A percentile compares a stretch with the other conserved stretches of the same genome.
Conservation (phyloP, 1,284 basidiomycete genomes). For the Cryptococcus wingfieldii region DNA sequence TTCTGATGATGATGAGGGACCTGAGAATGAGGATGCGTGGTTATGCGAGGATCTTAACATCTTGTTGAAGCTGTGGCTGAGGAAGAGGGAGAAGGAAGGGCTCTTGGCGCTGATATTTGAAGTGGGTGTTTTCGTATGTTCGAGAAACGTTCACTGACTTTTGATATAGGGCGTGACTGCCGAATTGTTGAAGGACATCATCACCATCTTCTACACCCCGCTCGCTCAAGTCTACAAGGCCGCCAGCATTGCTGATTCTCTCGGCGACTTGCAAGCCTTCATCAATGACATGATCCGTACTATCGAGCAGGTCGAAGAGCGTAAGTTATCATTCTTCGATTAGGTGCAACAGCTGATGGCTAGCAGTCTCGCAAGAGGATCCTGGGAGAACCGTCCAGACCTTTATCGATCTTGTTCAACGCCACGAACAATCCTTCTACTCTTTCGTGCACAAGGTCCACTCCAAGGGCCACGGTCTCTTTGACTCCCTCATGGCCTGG, state of each 20-base stretch:
- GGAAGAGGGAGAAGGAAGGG: constrained; percentile 84
- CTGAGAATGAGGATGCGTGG: constrained; percentile 89
- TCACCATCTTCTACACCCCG: constrained; percentile 97
- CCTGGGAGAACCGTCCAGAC: constrained; percentile 82
- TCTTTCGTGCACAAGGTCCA: constrained; percentile 98
- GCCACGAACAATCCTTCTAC: constrained; percentile 96
- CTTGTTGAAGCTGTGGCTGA: constrained; percentile 69
- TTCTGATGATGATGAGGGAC: constrained; percentile 89
- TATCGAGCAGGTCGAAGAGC: constrained; percentile 83
- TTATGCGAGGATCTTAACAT: constrained; percentile 83
- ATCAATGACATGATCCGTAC: constrained; percentile 93
- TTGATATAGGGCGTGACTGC: constrained; percentile 78
- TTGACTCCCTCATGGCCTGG: constrained; percentile 93
- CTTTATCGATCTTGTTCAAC: constrained; percentile 87
- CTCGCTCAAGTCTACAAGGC: constrained; percentile 98
- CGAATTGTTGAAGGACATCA: constrained; percentile 94
- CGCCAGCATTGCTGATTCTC: constrained; percentile 91
- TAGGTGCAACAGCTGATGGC: background rate
- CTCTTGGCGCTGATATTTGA: constrained; percentile 92
- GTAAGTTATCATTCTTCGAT: constrained; percentile 54
- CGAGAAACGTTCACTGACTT: background rate
- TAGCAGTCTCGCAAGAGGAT: constrained; percentile 72
- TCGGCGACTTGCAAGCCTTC: constrained; percentile 89
- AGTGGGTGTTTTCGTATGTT: constrained; percentile 51
- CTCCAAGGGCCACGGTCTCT: constrained; percentile 90